A percentile compares a stretch with the other conserved stretches of the same genome.
phyloP scores from a whole-genome alignment of 306 rosid genomes.

The Lathyrus aphaca region DNA sequence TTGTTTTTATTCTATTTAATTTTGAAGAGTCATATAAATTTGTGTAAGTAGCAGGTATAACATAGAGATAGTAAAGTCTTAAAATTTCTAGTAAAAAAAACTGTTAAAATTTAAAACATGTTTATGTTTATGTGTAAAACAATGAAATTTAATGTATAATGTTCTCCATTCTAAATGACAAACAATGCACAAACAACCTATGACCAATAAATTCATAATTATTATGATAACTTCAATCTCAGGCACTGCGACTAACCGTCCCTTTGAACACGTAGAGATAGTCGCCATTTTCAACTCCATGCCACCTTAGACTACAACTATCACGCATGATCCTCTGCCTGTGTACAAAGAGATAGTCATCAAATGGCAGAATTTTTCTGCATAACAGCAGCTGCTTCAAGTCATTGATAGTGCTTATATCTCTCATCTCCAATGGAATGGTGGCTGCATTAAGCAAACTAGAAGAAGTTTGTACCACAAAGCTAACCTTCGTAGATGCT shows the following conservation, averaged over 20 bases:
- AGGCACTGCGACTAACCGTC: slow-evolving; percentile 51
- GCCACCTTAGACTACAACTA: slow-evolving; percentile 76
- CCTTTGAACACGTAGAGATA: slow-evolving; percentile 79
- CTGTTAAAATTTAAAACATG: slow-evolving; percentile 3
- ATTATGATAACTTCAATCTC: neutral
- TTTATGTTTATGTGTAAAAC: neutral
- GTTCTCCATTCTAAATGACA: slow-evolving; percentile 10
- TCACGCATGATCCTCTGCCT: slow-evolving; percentile 89
- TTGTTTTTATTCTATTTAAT: neutral
- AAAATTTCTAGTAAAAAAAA: neutral
- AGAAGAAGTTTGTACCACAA: slow-evolving; percentile 78
- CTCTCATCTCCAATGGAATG: slow-evolving; percentile 78
- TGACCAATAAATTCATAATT: neutral
- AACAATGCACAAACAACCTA: slow-evolving; percentile 13
- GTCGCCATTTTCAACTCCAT: slow-evolving; percentile 88
- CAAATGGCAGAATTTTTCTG: slow-evolving; percentile 62
- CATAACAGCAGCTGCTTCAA: slow-evolving; percentile 63
- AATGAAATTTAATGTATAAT: slow-evolving; percentile 2
- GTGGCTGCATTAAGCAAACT: slow-evolving; percentile 72
- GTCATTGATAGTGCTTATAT: slow-evolving; percentile 60
- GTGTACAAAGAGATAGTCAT: slow-evolving; percentile 85
- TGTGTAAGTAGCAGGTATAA: slow-evolving; percentile 5
- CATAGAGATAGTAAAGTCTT: neutral
- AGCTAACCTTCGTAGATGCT: slow-evolving; percentile 52
- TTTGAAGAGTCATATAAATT: slow-evolving; percentile 5